Percentiles rank a stretch among this genome's conserved stretches.
Conservation (phyloP, 768 basidiomycete genomes). For the Fomitopsis serialis region DNA sequence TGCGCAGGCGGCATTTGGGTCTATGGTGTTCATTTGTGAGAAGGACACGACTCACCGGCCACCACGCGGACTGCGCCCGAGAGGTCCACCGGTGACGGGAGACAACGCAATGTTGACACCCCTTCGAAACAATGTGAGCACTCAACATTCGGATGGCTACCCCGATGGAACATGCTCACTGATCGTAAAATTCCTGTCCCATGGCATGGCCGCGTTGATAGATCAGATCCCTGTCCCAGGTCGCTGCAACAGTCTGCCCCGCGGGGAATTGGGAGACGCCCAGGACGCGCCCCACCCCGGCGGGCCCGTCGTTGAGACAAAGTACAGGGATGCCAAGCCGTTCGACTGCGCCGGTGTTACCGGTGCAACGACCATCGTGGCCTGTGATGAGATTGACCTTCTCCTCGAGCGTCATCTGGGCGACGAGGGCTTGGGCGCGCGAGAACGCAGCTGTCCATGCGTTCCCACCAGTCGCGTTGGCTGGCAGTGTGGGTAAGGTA, state of each 20-base stretch:
- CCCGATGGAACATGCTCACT: background rate
- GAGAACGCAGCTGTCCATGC: constrained; percentile 16
- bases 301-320: constrained; percentile 49
- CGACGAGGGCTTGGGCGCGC: constrained; percentile 13
- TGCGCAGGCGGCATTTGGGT: background rate
- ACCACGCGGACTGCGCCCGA: background rate
- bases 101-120: constrained; percentile 76
- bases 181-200: constrained; percentile 69
- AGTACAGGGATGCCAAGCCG: constrained; percentile 50
- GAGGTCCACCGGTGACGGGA: constrained; percentile 46
- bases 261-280: constrained; percentile 76
- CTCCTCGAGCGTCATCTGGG: constrained; percentile 57
- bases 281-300: constrained; percentile 71
- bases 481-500: background rate
- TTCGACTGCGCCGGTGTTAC: constrained; percentile 50
- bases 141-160: background rate
- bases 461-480: constrained; percentile 1
- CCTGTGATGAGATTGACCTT: constrained; percentile 63
- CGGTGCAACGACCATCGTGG: constrained; percentile 58
- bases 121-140: constrained; percentile 37
- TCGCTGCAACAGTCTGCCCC: constrained; percentile 74
- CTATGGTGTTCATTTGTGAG: background rate
- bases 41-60: background rate
- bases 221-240: constrained; percentile 75
- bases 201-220: constrained; percentile 71